phyloP scores from a whole-genome alignment of 1,284 basidiomycete species.

The Ganoderma lingzhi region DNA sequence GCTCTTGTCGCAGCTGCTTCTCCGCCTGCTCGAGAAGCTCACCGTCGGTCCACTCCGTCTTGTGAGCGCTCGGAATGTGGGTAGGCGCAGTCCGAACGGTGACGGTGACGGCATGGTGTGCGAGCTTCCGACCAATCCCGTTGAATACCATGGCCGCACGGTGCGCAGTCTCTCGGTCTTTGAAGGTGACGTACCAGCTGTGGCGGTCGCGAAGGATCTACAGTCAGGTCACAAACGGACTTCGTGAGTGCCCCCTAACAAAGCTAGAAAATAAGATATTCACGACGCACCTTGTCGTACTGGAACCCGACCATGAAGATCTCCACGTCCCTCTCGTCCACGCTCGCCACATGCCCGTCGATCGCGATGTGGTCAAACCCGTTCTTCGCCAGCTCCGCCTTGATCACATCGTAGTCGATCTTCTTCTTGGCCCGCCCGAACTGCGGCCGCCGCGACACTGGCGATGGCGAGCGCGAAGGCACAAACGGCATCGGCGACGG shows the following conservation, averaged over 20 bases:
- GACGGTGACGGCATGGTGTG: conserved; percentile 66
- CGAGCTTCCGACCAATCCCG: conserved; percentile 58
- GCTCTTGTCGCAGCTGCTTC: conserved; percentile 68
- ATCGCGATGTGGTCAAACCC: conserved; percentile 72
- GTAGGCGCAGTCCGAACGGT: conserved; percentile 59
- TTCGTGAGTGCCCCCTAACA: conserved; percentile 14
- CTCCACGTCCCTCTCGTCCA: conserved; percentile 69
- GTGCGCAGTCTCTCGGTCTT: conserved; percentile 62
- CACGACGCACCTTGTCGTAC: conserved; percentile 65
- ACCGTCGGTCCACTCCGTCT: conserved; percentile 60
- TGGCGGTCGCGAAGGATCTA: conserved; percentile 72
- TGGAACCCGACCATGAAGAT: conserved; percentile 69
- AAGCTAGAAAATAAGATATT: neutral
- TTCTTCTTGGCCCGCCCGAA: conserved; percentile 43
- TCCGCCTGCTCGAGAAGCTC: conserved; percentile 71
- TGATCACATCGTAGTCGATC: conserved; percentile 54
- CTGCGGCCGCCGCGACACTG: conserved; percentile 48
- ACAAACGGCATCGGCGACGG: conserved; percentile 29
- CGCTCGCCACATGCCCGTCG: conserved; percentile 57
- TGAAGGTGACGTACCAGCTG: conserved; percentile 78
- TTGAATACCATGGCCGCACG: conserved; percentile 67
- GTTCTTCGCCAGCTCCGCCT: conserved; percentile 64
- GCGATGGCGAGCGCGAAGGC: conserved; percentile 57
- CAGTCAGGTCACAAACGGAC: conserved; percentile 4
- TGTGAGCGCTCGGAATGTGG: conserved; percentile 44